These are phyloP conservation scores for Podila horticola DNA, from an alignment of 192 early-diverging fungal genomes.

Conservation along the genomic window DNA sequence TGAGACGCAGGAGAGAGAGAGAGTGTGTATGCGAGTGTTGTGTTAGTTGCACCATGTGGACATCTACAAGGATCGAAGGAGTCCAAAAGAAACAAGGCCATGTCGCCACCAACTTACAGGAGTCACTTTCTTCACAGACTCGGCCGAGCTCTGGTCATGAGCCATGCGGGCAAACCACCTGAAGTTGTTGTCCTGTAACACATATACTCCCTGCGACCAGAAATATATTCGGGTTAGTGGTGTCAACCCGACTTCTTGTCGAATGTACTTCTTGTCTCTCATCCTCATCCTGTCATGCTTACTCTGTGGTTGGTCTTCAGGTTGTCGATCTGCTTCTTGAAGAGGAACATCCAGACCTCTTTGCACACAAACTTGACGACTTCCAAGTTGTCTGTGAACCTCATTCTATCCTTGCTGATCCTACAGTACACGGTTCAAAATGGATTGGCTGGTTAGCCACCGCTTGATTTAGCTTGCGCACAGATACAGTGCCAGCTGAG, in stretches of 20 bases:
- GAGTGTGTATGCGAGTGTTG: background rate
- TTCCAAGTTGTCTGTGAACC: conserved; percentile 94
- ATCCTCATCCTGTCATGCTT: background rate
- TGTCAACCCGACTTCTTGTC: background rate
- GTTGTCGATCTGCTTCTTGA: conserved; percentile 98
- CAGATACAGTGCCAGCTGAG: background rate
- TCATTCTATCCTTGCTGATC: conserved; percentile 84
- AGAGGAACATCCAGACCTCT: conserved; percentile 94
- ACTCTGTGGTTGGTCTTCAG: conserved; percentile 98
- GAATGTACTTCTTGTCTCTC: background rate
- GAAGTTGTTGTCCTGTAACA: conserved; percentile 98
- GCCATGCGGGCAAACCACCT: conserved; percentile 96
- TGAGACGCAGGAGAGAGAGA: conserved; percentile 25
- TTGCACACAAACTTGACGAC: conserved; percentile 99
- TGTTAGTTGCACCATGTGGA: background rate
- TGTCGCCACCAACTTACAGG: conserved; percentile 63
- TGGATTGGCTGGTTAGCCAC: background rate
- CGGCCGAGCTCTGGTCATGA: conserved; percentile 77
- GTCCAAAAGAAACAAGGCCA: background rate
- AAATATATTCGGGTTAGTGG: background rate
- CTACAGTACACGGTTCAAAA: conserved; percentile 47
- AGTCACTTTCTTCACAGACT: conserved; percentile 80
- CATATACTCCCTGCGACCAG: conserved; percentile 85
- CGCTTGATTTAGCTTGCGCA: too few relatives aligned
- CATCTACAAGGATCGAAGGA: background rate